Base-by-base conservation (phyloP, 192 early-diverging fungal species). In the Phycomyces blakesleeanus region DNA sequence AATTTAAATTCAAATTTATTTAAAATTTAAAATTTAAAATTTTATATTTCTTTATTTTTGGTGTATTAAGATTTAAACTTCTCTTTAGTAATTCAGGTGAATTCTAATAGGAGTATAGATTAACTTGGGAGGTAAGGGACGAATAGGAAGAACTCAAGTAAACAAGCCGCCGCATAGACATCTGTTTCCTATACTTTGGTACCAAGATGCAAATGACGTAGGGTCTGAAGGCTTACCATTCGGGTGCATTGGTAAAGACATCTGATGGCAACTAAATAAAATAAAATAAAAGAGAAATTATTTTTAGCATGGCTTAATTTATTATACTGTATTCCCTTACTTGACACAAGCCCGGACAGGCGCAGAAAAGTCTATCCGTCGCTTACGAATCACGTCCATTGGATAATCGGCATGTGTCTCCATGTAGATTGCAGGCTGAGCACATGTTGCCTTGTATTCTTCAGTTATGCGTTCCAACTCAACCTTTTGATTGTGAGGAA, bases 121-220 rank as follows among this genome's bases (percentile, higher is more conserved):
- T 51, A 22, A 57, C 14, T 8, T 1, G 42, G 24, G 54, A 57
- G 12, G 22, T 18, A 56, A 29, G 15, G 42, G 44, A 22, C 24
- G 39, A 63, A 34, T 14, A 55, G 14, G 39, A n/a, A n/a, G n/a
- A n/a, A 29, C 6, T 53, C 51, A 55, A 20, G 52, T 41, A 39
- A 63, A 63, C 51, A 63, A 53, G 10, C 61, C 66, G n/a, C 59
- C 66, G 38, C 66, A 68, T 2, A 68, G 38, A 55, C 66, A 68
- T 22, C 53, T 52, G 25, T 53, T 44, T 14, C 40, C 51, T 3
- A 68, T 12, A 56, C 42, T 56, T 20, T 68, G 59, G 3, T 61
- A 60, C 66, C 66, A 68, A 16, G 51, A 58, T 16, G 66, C 59
- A 18, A 21, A 60, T 41, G 59, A 47, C 22, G 29, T 34, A 24